Evolutionary conservation across 129 eudicot species (phyloP).

Genomic region (Silybum marianum): DNA sequence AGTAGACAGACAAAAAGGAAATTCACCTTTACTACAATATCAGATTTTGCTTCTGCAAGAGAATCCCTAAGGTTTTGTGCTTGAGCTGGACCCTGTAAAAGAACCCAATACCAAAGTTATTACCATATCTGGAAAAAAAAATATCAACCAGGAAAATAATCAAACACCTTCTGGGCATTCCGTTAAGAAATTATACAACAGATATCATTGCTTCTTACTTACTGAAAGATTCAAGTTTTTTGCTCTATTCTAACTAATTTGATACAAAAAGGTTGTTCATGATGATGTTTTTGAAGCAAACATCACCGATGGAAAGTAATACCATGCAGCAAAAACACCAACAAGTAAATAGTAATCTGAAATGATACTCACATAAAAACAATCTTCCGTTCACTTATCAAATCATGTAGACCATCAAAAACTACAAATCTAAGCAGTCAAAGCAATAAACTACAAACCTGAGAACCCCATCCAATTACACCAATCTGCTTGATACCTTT

Average conservation of each 20-base stretch:
- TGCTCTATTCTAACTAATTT: neutral
- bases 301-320: neutral
- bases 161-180: neutral
- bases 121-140: neutral
- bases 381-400: neutral
- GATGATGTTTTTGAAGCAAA: neutral
- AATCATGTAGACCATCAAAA: neutral
- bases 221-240: neutral
- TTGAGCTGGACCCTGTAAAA: constrained; percentile 91
- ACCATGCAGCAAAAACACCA: neutral
- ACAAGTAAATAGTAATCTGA: neutral
- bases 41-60: constrained; percentile 81
- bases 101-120: neutral
- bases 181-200: neutral
- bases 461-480: constrained; percentile 98
- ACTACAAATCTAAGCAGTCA: neutral
- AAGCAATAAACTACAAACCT: constrained; percentile 44
- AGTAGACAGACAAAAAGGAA: neutral
- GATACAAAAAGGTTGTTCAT: neutral
- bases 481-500: constrained; percentile 97
- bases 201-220: neutral
- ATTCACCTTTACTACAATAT: constrained; percentile 81
- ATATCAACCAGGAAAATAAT: neutral
- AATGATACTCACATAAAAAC: neutral
- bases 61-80: constrained; percentile 96